Evolutionary conservation across 2,329 filamentous ascomycete species (phyloP).

Genomic region (Bipolaris zeicola): DNA sequence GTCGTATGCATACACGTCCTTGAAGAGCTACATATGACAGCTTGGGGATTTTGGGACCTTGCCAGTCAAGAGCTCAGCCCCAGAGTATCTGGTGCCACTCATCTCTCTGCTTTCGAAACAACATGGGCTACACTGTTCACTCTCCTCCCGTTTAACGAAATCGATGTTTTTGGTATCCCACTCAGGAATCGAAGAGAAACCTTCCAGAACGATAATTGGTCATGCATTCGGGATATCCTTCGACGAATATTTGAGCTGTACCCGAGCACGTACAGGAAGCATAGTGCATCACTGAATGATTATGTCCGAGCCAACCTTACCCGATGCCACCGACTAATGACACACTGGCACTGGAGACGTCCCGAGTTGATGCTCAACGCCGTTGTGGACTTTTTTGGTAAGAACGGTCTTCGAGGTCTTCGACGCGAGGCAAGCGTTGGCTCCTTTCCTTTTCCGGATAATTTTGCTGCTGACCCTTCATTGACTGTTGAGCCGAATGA

Average conservation of each 20-base stretch:
- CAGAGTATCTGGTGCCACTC: constrained; percentile 21
- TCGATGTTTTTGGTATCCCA: constrained; percentile 58
- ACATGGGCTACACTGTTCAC: constrained; percentile 56
- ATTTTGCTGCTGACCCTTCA: constrained; percentile 52
- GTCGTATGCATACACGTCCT: constrained; percentile 56
- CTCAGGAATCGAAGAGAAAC: constrained; percentile 49
- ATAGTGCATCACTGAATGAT: constrained; percentile 57
- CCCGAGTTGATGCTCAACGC: constrained; percentile 60
- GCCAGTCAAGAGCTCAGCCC: constrained; percentile 44
- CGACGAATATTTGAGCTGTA: constrained; percentile 56
- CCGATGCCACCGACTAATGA: constrained; percentile 60
- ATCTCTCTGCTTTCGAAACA: constrained; percentile 44
- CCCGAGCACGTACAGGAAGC: constrained; percentile 45
- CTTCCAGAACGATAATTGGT: constrained; percentile 57
- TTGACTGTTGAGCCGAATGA: constrained; percentile 57
- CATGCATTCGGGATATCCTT: constrained; percentile 53
- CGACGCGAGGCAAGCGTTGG: constrained; percentile 57
- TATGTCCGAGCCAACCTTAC: constrained; percentile 60
- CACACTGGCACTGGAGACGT: constrained; percentile 62
- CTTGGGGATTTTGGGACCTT: constrained; percentile 52
- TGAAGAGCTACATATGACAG: constrained; percentile 32
- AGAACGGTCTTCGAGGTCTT: constrained; percentile 58
- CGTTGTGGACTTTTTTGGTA: constrained; percentile 66
- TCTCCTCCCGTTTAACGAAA: constrained; percentile 59
- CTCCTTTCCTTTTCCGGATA: constrained; percentile 61